These are phyloP conservation scores for Boletus huronensis DNA, from an alignment of 768 basidiomycete genomes.

Conservation along the genomic window DNA sequence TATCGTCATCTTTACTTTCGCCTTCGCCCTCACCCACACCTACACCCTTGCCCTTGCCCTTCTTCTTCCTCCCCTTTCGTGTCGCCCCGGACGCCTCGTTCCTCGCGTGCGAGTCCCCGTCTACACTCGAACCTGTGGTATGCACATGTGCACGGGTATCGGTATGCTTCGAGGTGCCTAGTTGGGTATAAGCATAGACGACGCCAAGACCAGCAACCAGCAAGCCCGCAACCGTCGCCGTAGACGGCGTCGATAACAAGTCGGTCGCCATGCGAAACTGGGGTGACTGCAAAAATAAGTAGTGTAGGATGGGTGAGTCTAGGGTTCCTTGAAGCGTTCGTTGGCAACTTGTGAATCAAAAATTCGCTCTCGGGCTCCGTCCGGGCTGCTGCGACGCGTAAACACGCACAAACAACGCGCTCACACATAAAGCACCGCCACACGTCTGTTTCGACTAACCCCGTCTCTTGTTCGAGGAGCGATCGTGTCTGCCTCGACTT, in stretches of 20 bases:
- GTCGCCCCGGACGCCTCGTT: neutral
- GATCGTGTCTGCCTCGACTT: no score
- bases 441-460: no score
- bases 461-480: no score
- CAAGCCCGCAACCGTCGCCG: conserved; percentile 33
- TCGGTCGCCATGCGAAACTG: conserved; percentile 35
- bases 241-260: conserved; percentile 37
- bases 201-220: conserved; percentile 19
- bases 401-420: conserved; percentile 28
- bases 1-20: neutral
- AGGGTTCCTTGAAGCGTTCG: neutral
- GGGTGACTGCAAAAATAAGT: neutral
- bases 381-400: conserved; percentile 17
- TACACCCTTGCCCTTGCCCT: neutral
- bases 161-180: neutral
- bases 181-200: conserved; percentile 16
- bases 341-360: neutral
- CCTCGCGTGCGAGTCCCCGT: neutral
- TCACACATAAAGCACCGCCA: no score
- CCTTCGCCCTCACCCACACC: neutral
- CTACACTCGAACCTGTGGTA: neutral
- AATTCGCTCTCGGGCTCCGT: neutral
- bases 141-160: neutral
- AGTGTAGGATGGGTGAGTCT: neutral
- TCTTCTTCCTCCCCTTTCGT: neutral